A percentile compares a stretch with the other conserved stretches of the same genome.
phyloP scores from a whole-genome alignment of 1,139 yeast genomes.

The Pichia sp. region DNA sequence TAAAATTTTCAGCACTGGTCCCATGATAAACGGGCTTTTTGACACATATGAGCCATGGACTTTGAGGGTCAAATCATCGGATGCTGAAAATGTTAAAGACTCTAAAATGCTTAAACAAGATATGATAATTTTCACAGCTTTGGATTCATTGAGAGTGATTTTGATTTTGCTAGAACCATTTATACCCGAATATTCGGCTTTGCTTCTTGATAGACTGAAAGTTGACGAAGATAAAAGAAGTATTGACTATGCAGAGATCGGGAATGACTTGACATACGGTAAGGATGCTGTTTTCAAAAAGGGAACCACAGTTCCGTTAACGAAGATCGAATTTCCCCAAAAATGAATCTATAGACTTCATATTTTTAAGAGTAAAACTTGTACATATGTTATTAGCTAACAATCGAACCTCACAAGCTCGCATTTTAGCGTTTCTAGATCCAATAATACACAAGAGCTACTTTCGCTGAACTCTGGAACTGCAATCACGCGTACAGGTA shows the following conservation, averaged over 20 bases:
- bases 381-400: constrained; percentile 2
- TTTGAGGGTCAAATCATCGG: constrained; percentile 25
- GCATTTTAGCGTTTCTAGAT: constrained; percentile 52
- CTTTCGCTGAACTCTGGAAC: constrained; percentile 67
- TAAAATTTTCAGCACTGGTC: constrained; percentile 58
- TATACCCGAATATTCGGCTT: constrained; percentile 58
- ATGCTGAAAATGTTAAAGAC: constrained; percentile 18
- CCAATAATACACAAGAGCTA: constrained; percentile 65
- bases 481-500: constrained; percentile 50
- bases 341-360: neutral
- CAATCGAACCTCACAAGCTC: constrained; percentile 29
- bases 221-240: constrained; percentile 44
- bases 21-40: constrained; percentile 60
- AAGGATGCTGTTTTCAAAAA: constrained; percentile 31
- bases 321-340: constrained; percentile 23
- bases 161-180: constrained; percentile 68
- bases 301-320: constrained; percentile 37
- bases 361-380: neutral
- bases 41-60: constrained; percentile 46
- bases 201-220: constrained; percentile 60
- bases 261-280: constrained; percentile 49
- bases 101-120: constrained; percentile 36
- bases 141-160: constrained; percentile 66
- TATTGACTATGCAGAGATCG: constrained; percentile 37
- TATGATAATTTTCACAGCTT: constrained; percentile 55